Evolutionary conservation across 2,329 filamentous ascomycete species (phyloP).

Genomic region (Aphanocladium album): DNA sequence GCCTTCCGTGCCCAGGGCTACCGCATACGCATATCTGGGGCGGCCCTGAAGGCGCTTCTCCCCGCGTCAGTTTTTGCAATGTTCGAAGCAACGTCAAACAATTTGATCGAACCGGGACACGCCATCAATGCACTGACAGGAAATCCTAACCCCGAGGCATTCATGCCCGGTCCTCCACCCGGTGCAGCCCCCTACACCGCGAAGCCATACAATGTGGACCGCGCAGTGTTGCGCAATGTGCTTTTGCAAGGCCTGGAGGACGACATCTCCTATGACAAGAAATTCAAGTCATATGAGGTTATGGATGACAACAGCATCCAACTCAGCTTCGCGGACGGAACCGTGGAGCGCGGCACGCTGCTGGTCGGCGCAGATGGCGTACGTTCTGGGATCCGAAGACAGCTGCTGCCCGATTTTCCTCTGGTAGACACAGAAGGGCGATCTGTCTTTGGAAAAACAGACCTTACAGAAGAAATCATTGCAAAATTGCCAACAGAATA

Average conservation of each 20-base stretch:
- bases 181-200: background rate
- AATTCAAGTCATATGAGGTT: slow-evolving; percentile 18
- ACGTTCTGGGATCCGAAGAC: slow-evolving; percentile 30
- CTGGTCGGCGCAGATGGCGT: slow-evolving; percentile 36
- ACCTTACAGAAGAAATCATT: slow-evolving; percentile 23
- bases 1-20: slow-evolving; percentile 52
- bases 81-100: slow-evolving; percentile 7
- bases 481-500: slow-evolving; percentile 15
- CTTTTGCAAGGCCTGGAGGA: slow-evolving; percentile 24
- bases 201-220: slow-evolving; percentile 25
- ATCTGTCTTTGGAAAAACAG: slow-evolving; percentile 36
- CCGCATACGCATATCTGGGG: slow-evolving; percentile 44
- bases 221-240: slow-evolving; percentile 28
- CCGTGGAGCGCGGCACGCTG: slow-evolving; percentile 24
- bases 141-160: background rate
- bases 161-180: background rate
- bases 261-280: slow-evolving; percentile 27
- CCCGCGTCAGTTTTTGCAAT: background rate
- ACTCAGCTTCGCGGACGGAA: slow-evolving; percentile 30
- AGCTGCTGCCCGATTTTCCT: slow-evolving; percentile 29
- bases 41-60: slow-evolving; percentile 19
- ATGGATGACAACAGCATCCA: slow-evolving; percentile 16
- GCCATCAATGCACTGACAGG: background rate
- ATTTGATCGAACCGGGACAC: background rate
- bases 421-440: slow-evolving; percentile 33